Base-by-base conservation (phyloP, 345 rosid species). In the Aquilaria sinensis region DNA sequence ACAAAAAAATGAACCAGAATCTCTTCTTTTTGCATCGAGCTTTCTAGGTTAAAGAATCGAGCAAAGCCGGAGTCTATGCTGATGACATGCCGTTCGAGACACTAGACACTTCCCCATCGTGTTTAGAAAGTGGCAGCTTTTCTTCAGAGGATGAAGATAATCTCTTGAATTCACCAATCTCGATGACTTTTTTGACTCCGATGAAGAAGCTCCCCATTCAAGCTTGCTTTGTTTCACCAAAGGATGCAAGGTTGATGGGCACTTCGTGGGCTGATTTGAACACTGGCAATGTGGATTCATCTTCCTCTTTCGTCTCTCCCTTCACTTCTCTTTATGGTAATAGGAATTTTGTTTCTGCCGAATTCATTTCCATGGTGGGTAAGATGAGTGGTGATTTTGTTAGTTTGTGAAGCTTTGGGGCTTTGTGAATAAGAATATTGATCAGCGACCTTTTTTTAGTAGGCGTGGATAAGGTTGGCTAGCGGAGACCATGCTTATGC, bases 321-420 rank as follows among this genome's bases (percentile, higher is more conserved):
- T 70, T 79, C 75, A 89, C 91, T 58, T 92, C 96, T 58, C 88
- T 73, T 92, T 96, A n/a, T 87, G 97, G 98, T 92, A 31, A 10
- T 49, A 30, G 16, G 6, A 71, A 60, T 6, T 46, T 62, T 72
- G 29, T 6, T 53, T 3, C 41, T 34, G 31, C 47, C 14, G 23
- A 4, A n/a, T 29, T 63, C 12, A 45, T 56, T 57, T 30, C 33
- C 30, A 9, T 33, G 47, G 10, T 33, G 43, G 43, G 43, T 23
- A 23, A 23, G 23, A 1, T 9, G 43, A 0, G 43, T 4, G 43
- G 31, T 33, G 14, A 50, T 53, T 45, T 14, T 60, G 12, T 31
- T 46, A 30, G 8, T 30, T 51, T 51, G 34, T 10, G 1, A 34
- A 37, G 56, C n/a, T 32, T 43, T 23, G 31, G 14, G 62, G 37